Percentiles rank a stretch among this genome's conserved stretches.
Evolutionary conservation across 805 yeast genomes (phyloP).

Genomic region (Ogataea paraovalis): DNA sequence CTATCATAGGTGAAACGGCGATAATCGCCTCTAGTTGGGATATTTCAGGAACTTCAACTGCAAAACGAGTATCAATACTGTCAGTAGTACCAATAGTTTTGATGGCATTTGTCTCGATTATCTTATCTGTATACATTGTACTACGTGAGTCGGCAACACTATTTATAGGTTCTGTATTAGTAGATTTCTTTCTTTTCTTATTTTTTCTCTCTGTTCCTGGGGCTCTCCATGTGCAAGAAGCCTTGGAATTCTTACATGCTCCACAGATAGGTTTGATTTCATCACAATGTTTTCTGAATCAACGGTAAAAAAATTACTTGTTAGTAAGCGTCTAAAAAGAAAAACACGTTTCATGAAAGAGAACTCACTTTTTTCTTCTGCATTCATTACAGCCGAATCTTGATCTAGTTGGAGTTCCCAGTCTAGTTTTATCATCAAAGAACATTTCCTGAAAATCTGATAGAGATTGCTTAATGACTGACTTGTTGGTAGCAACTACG

Average conservation of each 20-base stretch:
- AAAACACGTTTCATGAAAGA: neutral
- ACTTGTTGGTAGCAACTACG: neutral
- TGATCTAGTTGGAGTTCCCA: slow-evolving; percentile 14
- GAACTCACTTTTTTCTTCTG: slow-evolving; percentile 15
- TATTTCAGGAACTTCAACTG: neutral
- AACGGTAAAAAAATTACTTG: neutral
- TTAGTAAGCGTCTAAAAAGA: neutral
- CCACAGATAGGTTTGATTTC: slow-evolving; percentile 40
- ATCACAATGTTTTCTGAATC: slow-evolving; percentile 40
- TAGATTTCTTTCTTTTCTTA: neutral
- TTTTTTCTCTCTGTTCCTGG: slow-evolving; percentile 9
- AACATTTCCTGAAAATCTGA: slow-evolving; percentile 8
- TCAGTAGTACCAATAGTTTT: neutral
- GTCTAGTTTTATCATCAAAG: slow-evolving; percentile 7
- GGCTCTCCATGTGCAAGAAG: slow-evolving; percentile 25
- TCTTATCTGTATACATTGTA: neutral
- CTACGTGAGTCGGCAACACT: neutral
- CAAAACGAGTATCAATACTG: neutral
- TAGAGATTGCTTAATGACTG: neutral
- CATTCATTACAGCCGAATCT: slow-evolving; percentile 18
- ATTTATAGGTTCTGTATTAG: neutral
- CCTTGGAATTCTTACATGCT: slow-evolving; percentile 31
- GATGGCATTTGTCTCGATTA: neutral
- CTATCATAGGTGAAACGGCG: neutral
- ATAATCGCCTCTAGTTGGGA: neutral